Percentiles rank a stretch among this genome's conserved stretches.
Evolutionary conservation across 75 land plant species (phyloP).

Genomic region (Isoetes taiwanensis): DNA sequence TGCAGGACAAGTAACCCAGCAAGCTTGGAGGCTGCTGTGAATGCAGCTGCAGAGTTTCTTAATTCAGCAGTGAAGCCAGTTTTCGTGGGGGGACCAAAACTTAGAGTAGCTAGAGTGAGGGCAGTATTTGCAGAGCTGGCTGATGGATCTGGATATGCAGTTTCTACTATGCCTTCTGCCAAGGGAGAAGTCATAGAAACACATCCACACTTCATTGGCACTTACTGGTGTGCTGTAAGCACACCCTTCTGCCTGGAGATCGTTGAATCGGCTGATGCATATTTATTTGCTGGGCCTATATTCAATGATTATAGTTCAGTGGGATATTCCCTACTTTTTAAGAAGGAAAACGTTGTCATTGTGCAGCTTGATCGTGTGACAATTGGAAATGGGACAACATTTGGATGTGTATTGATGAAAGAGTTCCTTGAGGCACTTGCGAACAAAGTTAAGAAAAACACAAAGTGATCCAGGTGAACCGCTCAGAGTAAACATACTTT

Average conservation of each 20-base stretch:
- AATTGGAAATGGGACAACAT: neutral
- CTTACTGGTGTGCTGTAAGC: slow-evolving; percentile 1
- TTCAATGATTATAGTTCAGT: slow-evolving; percentile 15
- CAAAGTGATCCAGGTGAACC: slow-evolving; percentile 29
- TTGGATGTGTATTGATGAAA: slow-evolving; percentile 17
- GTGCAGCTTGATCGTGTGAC: slow-evolving; percentile 9
- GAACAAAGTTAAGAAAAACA: slow-evolving; percentile 11
- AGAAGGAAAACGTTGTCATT: slow-evolving; percentile 10
- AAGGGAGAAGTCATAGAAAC: neutral
- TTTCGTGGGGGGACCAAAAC: neutral
- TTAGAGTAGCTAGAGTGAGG: neutral
- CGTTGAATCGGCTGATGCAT: neutral
- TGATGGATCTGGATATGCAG: slow-evolving; percentile 1
- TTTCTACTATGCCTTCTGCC: slow-evolving; percentile 1
- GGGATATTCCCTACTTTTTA: slow-evolving; percentile 16
- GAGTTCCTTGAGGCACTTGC: slow-evolving; percentile 15
- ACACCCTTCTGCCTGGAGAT: slow-evolving; percentile 6
- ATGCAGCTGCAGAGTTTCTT: neutral
- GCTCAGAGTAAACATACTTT: slow-evolving; percentile 51
- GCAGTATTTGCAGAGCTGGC: slow-evolving; percentile 1
- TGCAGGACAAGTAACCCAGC: neutral
- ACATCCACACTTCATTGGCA: neutral
- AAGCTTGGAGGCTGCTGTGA: neutral
- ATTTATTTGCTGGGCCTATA: neutral
- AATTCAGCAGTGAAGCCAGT: slow-evolving; percentile 3